Base-by-base conservation (phyloP, 2,329 filamentous ascomycete genomes). In the Arachnopeziza araneosa region DNA sequence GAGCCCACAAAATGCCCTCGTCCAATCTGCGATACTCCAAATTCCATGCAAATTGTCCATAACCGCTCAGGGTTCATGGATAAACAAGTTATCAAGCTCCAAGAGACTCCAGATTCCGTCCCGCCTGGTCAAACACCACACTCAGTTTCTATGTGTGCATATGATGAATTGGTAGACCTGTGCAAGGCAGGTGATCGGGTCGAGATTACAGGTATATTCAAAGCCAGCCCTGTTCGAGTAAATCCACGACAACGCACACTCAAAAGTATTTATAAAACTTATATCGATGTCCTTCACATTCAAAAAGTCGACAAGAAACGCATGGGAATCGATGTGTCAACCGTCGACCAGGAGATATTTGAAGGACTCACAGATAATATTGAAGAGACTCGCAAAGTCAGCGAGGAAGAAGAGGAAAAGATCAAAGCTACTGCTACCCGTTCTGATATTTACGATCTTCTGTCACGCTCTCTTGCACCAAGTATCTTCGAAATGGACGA, bases 401-500 rank as follows among this genome's bases (percentile, higher is more conserved):
- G 82, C 0, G 85, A 89, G 14, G 93, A 97, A 67, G 93, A 98
- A 67, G 91, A 96, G 72, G 86, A 86, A 59, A 93, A 89, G 78
- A 99, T 99, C 72, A 89, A 84, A 69, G 86, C 83, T 61, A 95
- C 90, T 12, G 90, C 90, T 12, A 82, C 84, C 32, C 86, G 95
- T 57, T 80, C 87, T 1, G 95, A 99, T 73, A 87, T 99, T 57
- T 99, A 99, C 74, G 93, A 99, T 23, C 83, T 99, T 24, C 84
- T 99, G 3, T 84, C 95, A 21, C 86, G 93, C 48, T 98, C 93
- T 1, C 80, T 99, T 26, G 95, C 95, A 1, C 95, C 95, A 17
- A 97, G 93, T 61, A 89, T 99, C 70, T 97, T 96, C 77, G 95
- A 99, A 75, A 90, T 96, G 87, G 95, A 99, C 67, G 95, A 99